phyloP scores from a whole-genome alignment of 352 stramenopile species.

The Phytopythium ostracodes region DNA sequence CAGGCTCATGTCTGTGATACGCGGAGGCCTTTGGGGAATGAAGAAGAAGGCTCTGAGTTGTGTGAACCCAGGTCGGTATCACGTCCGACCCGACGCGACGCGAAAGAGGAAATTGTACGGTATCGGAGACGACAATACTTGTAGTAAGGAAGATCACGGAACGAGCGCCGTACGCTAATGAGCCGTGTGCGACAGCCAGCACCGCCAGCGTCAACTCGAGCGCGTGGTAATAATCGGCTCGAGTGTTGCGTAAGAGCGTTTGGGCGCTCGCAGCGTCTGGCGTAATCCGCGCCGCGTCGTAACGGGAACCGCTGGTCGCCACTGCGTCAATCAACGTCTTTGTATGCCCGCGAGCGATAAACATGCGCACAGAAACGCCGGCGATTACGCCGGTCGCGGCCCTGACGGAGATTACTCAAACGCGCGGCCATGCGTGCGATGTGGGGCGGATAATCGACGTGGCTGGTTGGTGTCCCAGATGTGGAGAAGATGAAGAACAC shows the following conservation, averaged over 20 bases:
- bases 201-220: not conserved
- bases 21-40: not conserved
- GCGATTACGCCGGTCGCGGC: not conserved
- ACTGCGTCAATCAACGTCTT: too few relatives aligned
- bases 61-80: not conserved
- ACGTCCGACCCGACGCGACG: not conserved
- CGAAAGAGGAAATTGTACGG: not conserved
- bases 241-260: not conserved
- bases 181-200: not conserved
- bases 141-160: too few relatives aligned
- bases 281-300: not conserved
- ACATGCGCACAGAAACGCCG: not conserved
- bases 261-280: not conserved
- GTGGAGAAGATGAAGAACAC: too few relatives aligned
- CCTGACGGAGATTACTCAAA: not conserved
- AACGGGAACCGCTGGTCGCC: not conserved
- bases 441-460: not conserved
- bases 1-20: slow-evolving; percentile 1
- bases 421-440: not conserved
- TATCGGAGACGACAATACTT: too few relatives aligned
- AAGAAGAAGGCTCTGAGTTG: not conserved
- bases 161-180: too few relatives aligned
- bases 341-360: not conserved
- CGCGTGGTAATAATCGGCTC: not conserved
- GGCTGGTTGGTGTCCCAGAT: too few relatives aligned